These are phyloP conservation scores for Tolypocladium amazonense DNA, from an alignment of 2,329 filamentous ascomycete species.

Conservation along the genomic window DNA sequence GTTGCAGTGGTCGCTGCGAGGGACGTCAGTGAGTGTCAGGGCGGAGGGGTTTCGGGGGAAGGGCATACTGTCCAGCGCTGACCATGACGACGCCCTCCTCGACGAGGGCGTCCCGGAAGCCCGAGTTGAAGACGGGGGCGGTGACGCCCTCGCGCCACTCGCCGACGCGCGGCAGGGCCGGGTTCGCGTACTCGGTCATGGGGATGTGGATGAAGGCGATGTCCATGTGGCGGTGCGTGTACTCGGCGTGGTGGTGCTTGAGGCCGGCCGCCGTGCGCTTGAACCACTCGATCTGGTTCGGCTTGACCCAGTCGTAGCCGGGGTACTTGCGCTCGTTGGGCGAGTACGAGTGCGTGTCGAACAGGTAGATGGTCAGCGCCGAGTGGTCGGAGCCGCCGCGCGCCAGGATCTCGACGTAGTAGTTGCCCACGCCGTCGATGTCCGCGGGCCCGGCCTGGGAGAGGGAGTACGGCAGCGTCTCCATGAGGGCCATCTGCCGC, in stretches of 20 bases:
- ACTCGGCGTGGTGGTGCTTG: constrained; percentile 69
- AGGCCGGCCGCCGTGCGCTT: constrained; percentile 62
- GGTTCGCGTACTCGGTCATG: constrained; percentile 71
- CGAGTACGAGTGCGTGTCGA: constrained; percentile 88
- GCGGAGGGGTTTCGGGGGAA: not conserved
- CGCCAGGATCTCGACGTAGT: constrained; percentile 81
- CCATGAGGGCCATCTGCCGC: constrained; percentile 75
- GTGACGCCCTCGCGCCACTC: constrained; percentile 76
- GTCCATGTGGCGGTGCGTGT: constrained; percentile 88
- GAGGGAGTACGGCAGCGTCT: constrained; percentile 80
- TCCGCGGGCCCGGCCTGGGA: constrained; percentile 73
- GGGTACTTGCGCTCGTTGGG: constrained; percentile 78
- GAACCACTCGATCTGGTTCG: constrained; percentile 93
- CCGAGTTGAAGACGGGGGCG: constrained; percentile 78
- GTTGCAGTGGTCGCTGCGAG: constrained; percentile 74
- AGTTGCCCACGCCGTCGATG: constrained; percentile 88
- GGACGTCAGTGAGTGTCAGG: constrained; percentile 7
- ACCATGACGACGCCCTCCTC: constrained; percentile 79
- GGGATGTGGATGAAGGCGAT: constrained; percentile 97
- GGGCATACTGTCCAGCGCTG: constrained; percentile 76
- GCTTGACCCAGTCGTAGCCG: constrained; percentile 98
- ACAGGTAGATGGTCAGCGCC: constrained; percentile 84
- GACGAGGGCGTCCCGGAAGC: constrained; percentile 84
- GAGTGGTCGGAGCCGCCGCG: constrained; percentile 73
- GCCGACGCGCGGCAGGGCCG: constrained; percentile 49